phyloP scores from a whole-genome alignment of 78 protist species.

The Polysphondylium violaceum region DNA sequence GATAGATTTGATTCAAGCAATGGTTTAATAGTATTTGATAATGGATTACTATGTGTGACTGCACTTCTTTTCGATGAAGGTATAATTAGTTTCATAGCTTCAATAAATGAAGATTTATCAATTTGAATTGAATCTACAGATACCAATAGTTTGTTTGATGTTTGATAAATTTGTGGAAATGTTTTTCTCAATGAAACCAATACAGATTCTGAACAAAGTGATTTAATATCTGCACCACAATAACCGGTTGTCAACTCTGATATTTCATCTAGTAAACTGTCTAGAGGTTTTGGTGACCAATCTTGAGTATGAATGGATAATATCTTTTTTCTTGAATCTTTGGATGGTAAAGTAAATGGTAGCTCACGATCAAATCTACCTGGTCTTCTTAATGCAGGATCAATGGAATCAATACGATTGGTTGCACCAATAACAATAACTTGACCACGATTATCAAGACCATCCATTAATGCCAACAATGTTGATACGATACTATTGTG shows the following conservation, averaged over 20 bases:
- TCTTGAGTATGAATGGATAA: conserved; percentile 86
- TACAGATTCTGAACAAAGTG: conserved; percentile 89
- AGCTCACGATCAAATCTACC: conserved; percentile 96
- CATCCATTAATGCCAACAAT: conserved; percentile 97
- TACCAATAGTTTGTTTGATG: conserved; percentile 41
- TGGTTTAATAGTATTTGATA: conserved; percentile 14
- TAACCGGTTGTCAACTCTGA: conserved; percentile 83
- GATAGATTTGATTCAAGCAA: conserved; percentile 27
- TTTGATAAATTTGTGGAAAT: conserved; percentile 89
- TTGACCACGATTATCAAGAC: conserved; percentile 89
- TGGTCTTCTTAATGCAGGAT: conserved; percentile 95
- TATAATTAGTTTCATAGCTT: conserved; percentile 70
- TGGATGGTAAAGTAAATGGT: conserved; percentile 86
- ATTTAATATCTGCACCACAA: conserved; percentile 92
- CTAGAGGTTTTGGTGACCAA: conserved; percentile 74
- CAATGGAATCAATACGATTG: conserved; percentile 95
- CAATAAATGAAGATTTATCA: conserved; percentile 39
- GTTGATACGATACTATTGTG: conserved; percentile 92
- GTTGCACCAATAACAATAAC: conserved; percentile 97
- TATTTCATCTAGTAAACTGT: background rate
- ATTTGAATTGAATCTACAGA: conserved; percentile 52
- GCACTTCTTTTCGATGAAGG: conserved; percentile 54
- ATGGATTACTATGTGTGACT: conserved; percentile 26
- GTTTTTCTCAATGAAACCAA: conserved; percentile 81
- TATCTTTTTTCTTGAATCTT: conserved; percentile 78